Evolutionary conservation across 2,329 filamentous ascomycete species (phyloP), one percentile per base, ranked within the genome.

Genomic region (Didymella sp.): DNA sequence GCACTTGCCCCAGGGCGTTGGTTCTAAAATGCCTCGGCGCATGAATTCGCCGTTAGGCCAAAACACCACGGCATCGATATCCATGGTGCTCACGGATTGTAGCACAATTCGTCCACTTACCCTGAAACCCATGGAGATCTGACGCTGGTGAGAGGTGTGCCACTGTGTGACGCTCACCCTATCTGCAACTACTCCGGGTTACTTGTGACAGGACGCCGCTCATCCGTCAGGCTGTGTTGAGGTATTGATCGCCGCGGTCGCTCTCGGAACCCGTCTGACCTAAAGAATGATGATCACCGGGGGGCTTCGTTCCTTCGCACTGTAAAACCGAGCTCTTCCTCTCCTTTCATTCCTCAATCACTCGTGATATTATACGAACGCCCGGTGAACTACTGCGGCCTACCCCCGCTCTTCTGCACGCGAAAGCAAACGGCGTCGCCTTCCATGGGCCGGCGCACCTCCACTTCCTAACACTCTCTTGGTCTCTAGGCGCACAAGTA

Each of bases 11-110:
- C 44, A 47, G 35, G 27, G 35, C 19, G 35, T 35, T 37, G 53
- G 54, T 35, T 33, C 22, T 31, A 33, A 51, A 56, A 56, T 50
- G 51, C 46, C 42, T 47, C 54, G 54, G 47, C 45, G 44, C 54
- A 49, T 57, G 19, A 58, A 60, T 40, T 28, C 50, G 40, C 46
- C 51, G 48, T 25, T n/a, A 48, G 45, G 56, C 35, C 57, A 58
- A 64, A 64, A 64, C 62, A 64, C 53, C 60, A 60, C 49, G 21
- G 55, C 57, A 28, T 54, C 51, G 47, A 41, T 45, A 38, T 42
- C 45, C 48, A 41, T 51, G 46, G 50, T 38, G 51, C 51, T 45
- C 38, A 38, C 38, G 25, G 47, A 50, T 38, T 46, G 28, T 37
- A 47, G 51, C 51, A 46, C 55, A 43, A 25, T 22, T 30, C 44